A percentile compares a stretch with the other conserved stretches of the same genome.
These are phyloP conservation scores for Simmondsia chinensis DNA, from an alignment of 148 eudicot species.

Conservation along the genomic window DNA sequence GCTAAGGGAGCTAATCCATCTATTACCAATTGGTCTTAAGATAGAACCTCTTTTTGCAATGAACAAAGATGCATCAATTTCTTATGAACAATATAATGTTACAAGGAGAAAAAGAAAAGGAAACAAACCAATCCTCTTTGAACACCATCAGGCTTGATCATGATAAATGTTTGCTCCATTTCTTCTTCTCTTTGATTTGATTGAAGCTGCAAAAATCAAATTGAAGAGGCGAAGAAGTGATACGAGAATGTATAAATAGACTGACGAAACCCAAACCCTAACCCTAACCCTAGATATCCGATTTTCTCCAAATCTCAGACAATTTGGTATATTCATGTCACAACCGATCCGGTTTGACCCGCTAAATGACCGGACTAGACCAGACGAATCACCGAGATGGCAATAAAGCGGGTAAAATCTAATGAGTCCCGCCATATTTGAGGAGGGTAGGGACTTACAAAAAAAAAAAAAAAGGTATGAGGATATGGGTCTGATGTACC, in stretches of 20 bases:
- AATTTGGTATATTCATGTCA: slow-evolving; percentile 2
- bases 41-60: too few relatives aligned
- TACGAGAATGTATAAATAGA: background rate
- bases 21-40: too few relatives aligned
- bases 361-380: too few relatives aligned
- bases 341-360: background rate
- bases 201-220: background rate
- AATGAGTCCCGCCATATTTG: too few relatives aligned
- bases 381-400: too few relatives aligned
- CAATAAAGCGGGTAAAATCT: too few relatives aligned
- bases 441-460: too few relatives aligned
- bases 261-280: slow-evolving; percentile 15
- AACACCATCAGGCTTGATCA: slow-evolving; percentile 87
- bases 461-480: too few relatives aligned
- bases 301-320: too few relatives aligned
- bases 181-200: background rate
- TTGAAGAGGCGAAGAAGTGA: background rate
- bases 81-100: background rate
- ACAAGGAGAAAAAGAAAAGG: background rate
- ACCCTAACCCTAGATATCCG: background rate
- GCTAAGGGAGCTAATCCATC: too few relatives aligned
- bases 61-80: too few relatives aligned
- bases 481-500: too few relatives aligned
- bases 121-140: slow-evolving; percentile 62
- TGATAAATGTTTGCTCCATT: slow-evolving; percentile 81